A percentile compares a stretch with the other conserved stretches of the same genome.
These are phyloP conservation scores for Sarcodon aspratus DNA, from an alignment of 768 basidiomycete genomes.

Conservation along the genomic window DNA sequence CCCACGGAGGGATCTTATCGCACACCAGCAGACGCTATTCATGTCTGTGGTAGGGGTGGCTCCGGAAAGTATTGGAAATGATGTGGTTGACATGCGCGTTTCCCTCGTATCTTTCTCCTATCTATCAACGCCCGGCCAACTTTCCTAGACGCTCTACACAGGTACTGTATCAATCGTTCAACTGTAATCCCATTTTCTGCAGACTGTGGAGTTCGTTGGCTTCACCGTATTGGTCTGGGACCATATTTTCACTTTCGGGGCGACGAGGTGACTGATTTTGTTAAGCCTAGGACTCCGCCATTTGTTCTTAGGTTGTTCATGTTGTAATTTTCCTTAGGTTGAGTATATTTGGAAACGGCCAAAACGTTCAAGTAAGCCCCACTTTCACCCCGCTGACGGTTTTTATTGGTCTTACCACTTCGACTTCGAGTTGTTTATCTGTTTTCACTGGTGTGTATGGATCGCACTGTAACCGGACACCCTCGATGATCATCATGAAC, in stretches of 20 bases:
- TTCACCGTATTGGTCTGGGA: conserved; percentile 45
- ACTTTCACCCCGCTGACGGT: conserved; percentile 1
- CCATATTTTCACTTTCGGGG: conserved; percentile 40
- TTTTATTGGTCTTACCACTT: not conserved
- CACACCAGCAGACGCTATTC: too few relatives aligned
- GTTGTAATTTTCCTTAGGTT: conserved; percentile 17
- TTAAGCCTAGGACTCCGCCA: not conserved
- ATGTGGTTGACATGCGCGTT: too few relatives aligned
- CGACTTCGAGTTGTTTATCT: conserved; percentile 18
- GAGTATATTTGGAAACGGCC: conserved; percentile 41
- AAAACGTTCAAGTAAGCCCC: conserved; percentile 31
- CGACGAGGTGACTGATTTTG: conserved; percentile 23
- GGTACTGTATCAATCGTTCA: too few relatives aligned
- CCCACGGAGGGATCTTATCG: too few relatives aligned
- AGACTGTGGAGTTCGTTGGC: conserved; percentile 43
- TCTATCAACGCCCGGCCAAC: too few relatives aligned
- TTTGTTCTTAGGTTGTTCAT: not conserved
- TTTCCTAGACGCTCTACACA: too few relatives aligned
- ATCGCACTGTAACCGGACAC: conserved; percentile 1
- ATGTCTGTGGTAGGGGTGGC: too few relatives aligned
- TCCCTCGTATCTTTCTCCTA: too few relatives aligned
- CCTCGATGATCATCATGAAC: not conserved
- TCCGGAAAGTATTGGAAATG: too few relatives aligned
- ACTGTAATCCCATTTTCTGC: not conserved
- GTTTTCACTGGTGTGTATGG: conserved; percentile 21